phyloP scores from a whole-genome alignment of 495 filamentous ascomycete species.

The Hypoxylon intermedium region DNA sequence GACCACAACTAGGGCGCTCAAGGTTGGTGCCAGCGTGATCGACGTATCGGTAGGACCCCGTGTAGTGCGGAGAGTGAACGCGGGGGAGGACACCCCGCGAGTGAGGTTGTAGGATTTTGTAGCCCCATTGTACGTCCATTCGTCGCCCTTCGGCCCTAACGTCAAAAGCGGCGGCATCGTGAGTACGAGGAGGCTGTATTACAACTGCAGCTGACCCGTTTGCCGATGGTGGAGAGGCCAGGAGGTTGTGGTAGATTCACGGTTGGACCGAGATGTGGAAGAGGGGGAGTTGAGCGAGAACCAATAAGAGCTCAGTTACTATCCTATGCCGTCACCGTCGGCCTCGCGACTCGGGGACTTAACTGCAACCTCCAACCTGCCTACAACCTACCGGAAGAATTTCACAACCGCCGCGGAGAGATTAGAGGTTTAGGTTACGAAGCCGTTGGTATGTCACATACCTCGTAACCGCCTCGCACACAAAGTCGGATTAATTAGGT shows the following conservation, averaged over 20 bases:
- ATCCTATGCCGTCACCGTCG: neutral
- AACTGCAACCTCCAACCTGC: neutral
- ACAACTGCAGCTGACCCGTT: no score
- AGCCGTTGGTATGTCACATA: no score
- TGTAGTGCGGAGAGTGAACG: constrained; percentile 26
- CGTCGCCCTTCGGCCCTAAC: constrained; percentile 35
- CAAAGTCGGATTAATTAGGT: no score
- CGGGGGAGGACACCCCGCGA: constrained; percentile 17
- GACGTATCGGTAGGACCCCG: constrained; percentile 24
- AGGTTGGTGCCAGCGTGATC: constrained; percentile 26
- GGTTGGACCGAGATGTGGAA: no score
- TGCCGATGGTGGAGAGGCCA: no score
- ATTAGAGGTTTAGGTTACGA: no score
- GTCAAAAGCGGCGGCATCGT: constrained; percentile 18
- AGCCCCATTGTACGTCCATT: constrained; percentile 29
- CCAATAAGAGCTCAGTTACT: neutral
- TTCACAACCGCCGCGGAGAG: neutral
- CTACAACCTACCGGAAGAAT: neutral
- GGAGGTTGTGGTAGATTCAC: no score
- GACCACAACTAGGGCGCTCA: constrained; percentile 61
- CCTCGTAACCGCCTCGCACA: no score
- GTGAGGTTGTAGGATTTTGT: constrained; percentile 35
- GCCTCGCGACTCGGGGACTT: neutral
- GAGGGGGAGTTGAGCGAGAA: neutral
- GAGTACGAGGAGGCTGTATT: neutral